These are phyloP conservation scores for Raphanus raphanistrum DNA, from an alignment of 345 rosid species.

Conservation along the genomic window DNA sequence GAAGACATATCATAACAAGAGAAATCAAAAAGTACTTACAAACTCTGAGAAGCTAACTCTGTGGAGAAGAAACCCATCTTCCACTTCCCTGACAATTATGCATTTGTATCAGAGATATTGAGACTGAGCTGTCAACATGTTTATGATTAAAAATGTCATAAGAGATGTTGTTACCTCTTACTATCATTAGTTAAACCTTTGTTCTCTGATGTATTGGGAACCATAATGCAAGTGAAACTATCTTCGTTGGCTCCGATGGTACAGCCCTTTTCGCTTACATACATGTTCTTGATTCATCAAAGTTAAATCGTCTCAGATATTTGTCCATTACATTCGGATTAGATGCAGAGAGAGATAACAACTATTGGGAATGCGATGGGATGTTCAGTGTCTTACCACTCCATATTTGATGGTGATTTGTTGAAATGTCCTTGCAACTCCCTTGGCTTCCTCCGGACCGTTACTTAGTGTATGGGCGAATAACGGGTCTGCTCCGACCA, in stretches of 20 bases:
- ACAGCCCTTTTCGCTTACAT: conserved; percentile 61
- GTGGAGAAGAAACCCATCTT: conserved; percentile 74
- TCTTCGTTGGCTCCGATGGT: conserved; percentile 22
- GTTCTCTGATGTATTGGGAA: conserved; percentile 30
- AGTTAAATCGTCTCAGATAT: conserved; percentile 18
- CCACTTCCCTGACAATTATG: conserved; percentile 45
- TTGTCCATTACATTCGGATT: background rate
- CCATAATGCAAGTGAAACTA: conserved; percentile 51
- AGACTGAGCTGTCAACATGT: background rate
- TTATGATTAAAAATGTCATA: background rate
- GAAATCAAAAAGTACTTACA: conserved; percentile 46
- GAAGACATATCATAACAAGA: background rate
- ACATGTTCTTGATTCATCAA: conserved; percentile 53
- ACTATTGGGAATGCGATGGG: background rate
- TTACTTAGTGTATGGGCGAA: conserved; percentile 36
- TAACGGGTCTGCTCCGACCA: conserved; percentile 60
- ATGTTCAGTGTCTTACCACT: conserved; percentile 57
- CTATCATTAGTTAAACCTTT: conserved; percentile 15
- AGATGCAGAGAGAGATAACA: background rate
- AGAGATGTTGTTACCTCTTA: conserved; percentile 31
- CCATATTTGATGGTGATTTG: conserved; percentile 51
- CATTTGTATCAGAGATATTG: conserved; percentile 6
- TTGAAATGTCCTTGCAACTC: conserved; percentile 40
- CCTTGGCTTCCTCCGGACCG: conserved; percentile 38
- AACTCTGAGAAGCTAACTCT: conserved; percentile 59